Evolutionary conservation across 1,284 basidiomycete genomes (phyloP), one percentile per base, ranked within the genome.

Genomic region (Rhodotorula glutinis): DNA sequence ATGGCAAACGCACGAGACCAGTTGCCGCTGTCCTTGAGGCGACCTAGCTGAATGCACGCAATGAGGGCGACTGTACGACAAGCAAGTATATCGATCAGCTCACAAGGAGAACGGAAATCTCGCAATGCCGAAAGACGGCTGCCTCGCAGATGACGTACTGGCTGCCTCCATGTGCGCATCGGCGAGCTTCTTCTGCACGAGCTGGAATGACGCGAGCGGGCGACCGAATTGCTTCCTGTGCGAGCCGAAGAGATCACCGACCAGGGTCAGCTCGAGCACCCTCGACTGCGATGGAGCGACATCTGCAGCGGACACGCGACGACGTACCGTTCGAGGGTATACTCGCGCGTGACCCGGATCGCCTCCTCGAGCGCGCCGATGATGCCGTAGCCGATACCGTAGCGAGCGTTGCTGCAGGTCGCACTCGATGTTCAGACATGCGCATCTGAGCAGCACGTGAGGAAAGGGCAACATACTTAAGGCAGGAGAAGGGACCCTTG

Each of bases 351-450:
- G 58, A 86, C 86, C 53, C 83, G 78, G 43, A 97, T 84, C 76
- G 91, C 95, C 75, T 96, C 92, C 79, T 98, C 95, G 40, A 98
- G 84, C 0, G 95, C 89, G 55, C 93, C 93, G 84, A 96, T 93
- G 2, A 90, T 89, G 17, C 79, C 78, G 51, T 68, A 73, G 5
- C 57, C 53, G 74, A 97, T 96, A 49, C 93, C 93, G 77, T 83
- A 92, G 82, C 92, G 83, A 25, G 92, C 93, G 67, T 86, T 92
- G 79, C 52, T 76, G 62, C 51, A 33, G 52, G 38, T 23, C 58
- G 58, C 2, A 10, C 21, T n/a, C 1, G 33, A 23, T 3, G 8
- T 8, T 13, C 14, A 23, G 17, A 9, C 13, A 30, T 10, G 30
- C 14, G 17, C 30, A 59, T 4, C 7, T 25, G 29, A 11, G 9